phyloP scores from a whole-genome alignment of 805 yeast genomes.

The Sugiyamaella chiloensis region DNA sequence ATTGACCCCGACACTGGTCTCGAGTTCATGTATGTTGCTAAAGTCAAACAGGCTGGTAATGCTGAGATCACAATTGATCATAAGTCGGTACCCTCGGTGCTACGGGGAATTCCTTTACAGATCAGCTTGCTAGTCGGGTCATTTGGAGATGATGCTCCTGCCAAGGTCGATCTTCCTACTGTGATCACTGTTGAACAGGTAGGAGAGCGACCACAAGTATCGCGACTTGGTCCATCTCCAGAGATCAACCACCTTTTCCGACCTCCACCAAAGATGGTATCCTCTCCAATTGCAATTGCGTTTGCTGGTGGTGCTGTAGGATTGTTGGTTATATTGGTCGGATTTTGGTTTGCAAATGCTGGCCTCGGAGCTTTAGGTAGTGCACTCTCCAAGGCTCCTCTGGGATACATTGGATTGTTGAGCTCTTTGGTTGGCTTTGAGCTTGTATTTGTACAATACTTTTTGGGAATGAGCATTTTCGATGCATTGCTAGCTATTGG shows the following conservation, averaged over 20 bases:
- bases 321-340: slow-evolving; percentile 43
- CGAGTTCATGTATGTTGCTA: slow-evolving; percentile 29
- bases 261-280: slow-evolving; percentile 50
- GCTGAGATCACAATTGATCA: slow-evolving; percentile 33
- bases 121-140: slow-evolving; percentile 31
- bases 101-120: slow-evolving; percentile 26
- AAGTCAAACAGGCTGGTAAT: slow-evolving; percentile 33
- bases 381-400: slow-evolving; percentile 28
- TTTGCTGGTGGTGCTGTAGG: slow-evolving; percentile 47
- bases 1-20: slow-evolving; percentile 26
- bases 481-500: slow-evolving; percentile 48
- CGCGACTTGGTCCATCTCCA: slow-evolving; percentile 43
- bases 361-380: slow-evolving; percentile 25
- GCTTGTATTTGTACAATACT: slow-evolving; percentile 54
- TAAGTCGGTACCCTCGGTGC: slow-evolving; percentile 31
- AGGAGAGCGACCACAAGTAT: slow-evolving; percentile 13
- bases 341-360: slow-evolving; percentile 29
- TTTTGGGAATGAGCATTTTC: slow-evolving; percentile 57
- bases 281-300: slow-evolving; percentile 48
- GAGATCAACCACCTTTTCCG: slow-evolving; percentile 66
- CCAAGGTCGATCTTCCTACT: slow-evolving; percentile 19
- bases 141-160: slow-evolving; percentile 26
- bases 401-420: slow-evolving; percentile 44
- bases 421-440: slow-evolving; percentile 50
- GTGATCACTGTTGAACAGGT: slow-evolving; percentile 17